Base-by-base conservation (phyloP, 2,329 filamentous ascomycete genomes). In the Ascochyta viciae-villosae region DNA sequence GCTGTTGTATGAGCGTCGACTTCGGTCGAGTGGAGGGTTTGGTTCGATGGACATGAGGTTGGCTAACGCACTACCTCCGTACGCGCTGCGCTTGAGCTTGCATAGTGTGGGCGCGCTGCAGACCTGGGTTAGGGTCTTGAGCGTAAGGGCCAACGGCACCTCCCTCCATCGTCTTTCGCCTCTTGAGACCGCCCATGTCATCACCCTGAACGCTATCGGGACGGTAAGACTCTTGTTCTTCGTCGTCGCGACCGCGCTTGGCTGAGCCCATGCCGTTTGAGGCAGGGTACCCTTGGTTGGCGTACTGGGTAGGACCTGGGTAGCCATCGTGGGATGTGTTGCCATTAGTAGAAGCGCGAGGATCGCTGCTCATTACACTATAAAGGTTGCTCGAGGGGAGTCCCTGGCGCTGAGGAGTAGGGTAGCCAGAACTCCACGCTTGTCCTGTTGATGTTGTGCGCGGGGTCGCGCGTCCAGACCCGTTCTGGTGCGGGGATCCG, bases 281-380 rank as follows among this genome's bases (percentile, higher is more conserved):
- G 10, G 67, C 46, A 9, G 86, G 80, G 49, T 86, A 81, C 42
- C 74, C 81, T 54, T 88, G 87, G 6, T 84, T 78, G 15, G 86
- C 81, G 62, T 93, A 91, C 47, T 84, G 77, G 2, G 72, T 58
- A 23, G 89, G 83, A 15, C 87, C 83, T 31, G 85, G 84, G 72
- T 96, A 96, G 6, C 88, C 85, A 63, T 96, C 91, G 45, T 83
- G 83, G 19, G 83, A 78, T 12, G 85, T 77, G 27, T 82, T 83
- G n/a, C 89, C 89, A 64, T 91, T 91, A 10, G 86, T 76, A 27
- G 82, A 78, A 43, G 81, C 85, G 24, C 91, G 85, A 57, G 91
- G 89, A 72, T 91, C 92, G 38, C 89, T 93, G 74, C 89, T 93
- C 80, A 96, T 92, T 60, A 96, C 89, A 75, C 88, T 96, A 82